These are phyloP conservation scores for Venturia pyrina DNA, from an alignment of 2,329 filamentous ascomycete species.

Conservation along the genomic window DNA sequence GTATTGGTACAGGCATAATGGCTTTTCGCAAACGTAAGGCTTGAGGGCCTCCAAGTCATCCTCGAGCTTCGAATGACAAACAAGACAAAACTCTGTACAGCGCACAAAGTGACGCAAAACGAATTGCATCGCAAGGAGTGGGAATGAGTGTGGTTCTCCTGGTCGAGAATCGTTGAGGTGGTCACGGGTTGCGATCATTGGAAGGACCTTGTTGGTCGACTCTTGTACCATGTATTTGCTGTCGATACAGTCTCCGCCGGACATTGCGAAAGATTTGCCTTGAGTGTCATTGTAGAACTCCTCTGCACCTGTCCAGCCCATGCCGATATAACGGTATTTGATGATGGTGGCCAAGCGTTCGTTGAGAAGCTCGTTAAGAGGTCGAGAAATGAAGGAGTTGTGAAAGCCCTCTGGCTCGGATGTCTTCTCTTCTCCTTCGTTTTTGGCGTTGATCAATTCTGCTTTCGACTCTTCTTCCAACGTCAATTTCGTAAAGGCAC, in stretches of 20 bases:
- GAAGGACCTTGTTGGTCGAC: conserved; percentile 24
- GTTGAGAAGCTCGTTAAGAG: conserved; percentile 59
- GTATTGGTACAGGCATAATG: conserved; percentile 79
- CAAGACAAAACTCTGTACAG: conserved; percentile 79
- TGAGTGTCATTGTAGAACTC: conserved; percentile 41
- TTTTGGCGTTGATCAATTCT: conserved; percentile 14
- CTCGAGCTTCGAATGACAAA: conserved; percentile 63
- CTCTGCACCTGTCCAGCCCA: conserved; percentile 62
- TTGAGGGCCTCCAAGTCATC: conserved; percentile 60
- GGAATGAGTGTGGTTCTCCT: conserved; percentile 38
- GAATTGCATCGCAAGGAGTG: conserved; percentile 60
- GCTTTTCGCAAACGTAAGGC: conserved; percentile 62
- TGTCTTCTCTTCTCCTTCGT: background rate
- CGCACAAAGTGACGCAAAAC: conserved; percentile 64
- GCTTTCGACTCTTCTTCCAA: conserved; percentile 23
- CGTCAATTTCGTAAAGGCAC: conserved; percentile 38
- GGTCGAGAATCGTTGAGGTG: conserved; percentile 31
- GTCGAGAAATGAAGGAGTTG: conserved; percentile 60
- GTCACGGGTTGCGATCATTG: conserved; percentile 39
- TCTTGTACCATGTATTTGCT: conserved; percentile 30
- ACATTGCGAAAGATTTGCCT: conserved; percentile 19
- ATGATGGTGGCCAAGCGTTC: conserved; percentile 54
- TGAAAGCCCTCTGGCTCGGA: conserved; percentile 31
- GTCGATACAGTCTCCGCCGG: conserved; percentile 24
- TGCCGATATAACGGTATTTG: conserved; percentile 43